Conservation (phyloP, 257 asterid genomes). For the Echium plantagineum region DNA sequence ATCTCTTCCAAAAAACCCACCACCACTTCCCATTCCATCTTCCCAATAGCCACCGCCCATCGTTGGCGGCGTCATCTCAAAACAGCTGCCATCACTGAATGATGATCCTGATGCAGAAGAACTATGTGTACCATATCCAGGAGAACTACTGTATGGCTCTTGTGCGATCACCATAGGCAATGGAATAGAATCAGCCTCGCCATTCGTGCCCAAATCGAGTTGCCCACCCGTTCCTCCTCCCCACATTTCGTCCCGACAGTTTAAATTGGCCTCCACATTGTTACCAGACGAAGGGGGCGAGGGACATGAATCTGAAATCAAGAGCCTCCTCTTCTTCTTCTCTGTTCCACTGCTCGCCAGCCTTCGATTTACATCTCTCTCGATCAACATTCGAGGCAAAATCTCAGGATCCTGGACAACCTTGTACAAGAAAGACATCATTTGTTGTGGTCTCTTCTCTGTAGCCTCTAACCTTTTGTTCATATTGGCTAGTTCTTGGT, state of each 20-base stretch:
- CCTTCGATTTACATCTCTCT: constrained; percentile 27
- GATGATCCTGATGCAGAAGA: constrained; percentile 15
- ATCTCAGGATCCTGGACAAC: constrained; percentile 63
- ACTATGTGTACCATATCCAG: background rate
- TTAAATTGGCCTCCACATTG: constrained; percentile 18
- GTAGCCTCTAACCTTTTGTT: constrained; percentile 71
- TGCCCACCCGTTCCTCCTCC: no score
- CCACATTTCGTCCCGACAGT: background rate
- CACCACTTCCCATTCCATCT: constrained; percentile 10
- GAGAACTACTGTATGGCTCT: background rate
- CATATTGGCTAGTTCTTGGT: constrained; percentile 51
- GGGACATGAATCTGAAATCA: constrained; percentile 17
- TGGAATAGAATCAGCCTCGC: no score
- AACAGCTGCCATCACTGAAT: constrained; percentile 10
- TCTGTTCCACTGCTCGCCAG: constrained; percentile 17
- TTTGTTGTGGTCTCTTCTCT: constrained; percentile 70
- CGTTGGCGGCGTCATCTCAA: constrained; percentile 14
- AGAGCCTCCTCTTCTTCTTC: constrained; percentile 39
- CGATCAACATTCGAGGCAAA: constrained; percentile 41
- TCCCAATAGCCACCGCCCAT: constrained; percentile 4
- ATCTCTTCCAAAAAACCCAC: constrained; percentile 21
- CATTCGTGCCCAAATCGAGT: no score
- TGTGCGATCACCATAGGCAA: constrained; percentile 14
- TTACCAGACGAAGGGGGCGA: constrained; percentile 26
- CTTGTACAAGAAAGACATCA: constrained; percentile 71